Evolutionary conservation across 2,329 filamentous ascomycete species (phyloP).

Genomic region (Exutisphaerella laricina): DNA sequence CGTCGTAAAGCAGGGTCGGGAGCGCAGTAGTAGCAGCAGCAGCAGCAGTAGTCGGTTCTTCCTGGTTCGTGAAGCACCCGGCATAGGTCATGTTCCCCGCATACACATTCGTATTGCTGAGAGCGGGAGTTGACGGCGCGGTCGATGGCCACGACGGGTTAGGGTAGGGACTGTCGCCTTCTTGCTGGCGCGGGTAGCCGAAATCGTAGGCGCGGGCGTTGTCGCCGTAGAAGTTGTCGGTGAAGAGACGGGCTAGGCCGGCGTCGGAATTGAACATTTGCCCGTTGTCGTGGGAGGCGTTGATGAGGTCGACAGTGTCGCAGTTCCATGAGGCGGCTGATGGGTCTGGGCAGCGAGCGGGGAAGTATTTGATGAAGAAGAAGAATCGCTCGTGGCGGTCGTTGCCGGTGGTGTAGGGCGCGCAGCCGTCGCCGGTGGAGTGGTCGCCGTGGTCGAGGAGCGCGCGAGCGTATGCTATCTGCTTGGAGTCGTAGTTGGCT

Average conservation of each 20-base stretch:
- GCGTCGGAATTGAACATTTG: conserved; percentile 31
- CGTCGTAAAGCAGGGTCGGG: conserved; percentile 20
- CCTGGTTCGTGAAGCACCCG: conserved; percentile 32
- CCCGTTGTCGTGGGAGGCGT: conserved; percentile 30
- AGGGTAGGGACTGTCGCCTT: conserved; percentile 29
- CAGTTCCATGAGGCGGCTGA: conserved; percentile 22
- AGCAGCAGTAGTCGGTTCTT: conserved; percentile 14
- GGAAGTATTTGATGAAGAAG: conserved; percentile 32
- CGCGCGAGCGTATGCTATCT: conserved; percentile 33
- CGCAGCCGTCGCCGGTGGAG: conserved; percentile 25
- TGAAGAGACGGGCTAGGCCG: conserved; percentile 32
- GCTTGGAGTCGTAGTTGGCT: conserved; percentile 29
- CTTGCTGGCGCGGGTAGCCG: conserved; percentile 30
- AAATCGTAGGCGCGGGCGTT: conserved; percentile 28
- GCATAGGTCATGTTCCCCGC: conserved; percentile 31
- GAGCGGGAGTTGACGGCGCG: background rate
- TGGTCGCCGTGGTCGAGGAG: conserved; percentile 32
- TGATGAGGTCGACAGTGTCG: conserved; percentile 31
- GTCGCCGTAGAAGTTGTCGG: conserved; percentile 34
- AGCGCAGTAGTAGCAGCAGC: conserved; percentile 22
- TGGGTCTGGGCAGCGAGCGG: conserved; percentile 26
- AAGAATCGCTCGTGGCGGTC: conserved; percentile 37
- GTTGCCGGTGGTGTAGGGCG: conserved; percentile 27
- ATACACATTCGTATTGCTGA: conserved; percentile 16
- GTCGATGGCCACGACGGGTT: conserved; percentile 1